A percentile compares a stretch with the other conserved stretches of the same genome.
phyloP scores from a whole-genome alignment of 768 basidiomycete species.

The Lentinula detonsa region DNA sequence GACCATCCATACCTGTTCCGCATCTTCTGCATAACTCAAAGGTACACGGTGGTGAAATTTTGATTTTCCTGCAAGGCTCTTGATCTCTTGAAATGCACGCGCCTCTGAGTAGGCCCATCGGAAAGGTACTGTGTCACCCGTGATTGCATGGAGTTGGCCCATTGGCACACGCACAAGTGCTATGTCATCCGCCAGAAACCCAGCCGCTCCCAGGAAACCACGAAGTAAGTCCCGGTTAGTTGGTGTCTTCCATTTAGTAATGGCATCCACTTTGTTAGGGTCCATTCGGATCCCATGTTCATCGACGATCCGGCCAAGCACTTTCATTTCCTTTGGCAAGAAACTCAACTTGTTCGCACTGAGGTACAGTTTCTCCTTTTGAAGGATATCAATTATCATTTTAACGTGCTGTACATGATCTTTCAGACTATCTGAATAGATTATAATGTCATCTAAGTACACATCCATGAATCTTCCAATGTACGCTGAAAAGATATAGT shows the following conservation, averaged over 20 bases:
- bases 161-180: conserved; percentile 18
- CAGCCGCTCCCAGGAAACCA: conserved; percentile 25
- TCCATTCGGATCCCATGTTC: conserved; percentile 23
- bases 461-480: conserved; percentile 27
- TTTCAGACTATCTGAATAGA: conserved; percentile 24
- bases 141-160: conserved; percentile 13
- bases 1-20: conserved; percentile 9
- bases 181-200: conserved; percentile 21
- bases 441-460: conserved; percentile 31
- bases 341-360: conserved; percentile 22
- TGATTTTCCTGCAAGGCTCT: too few relatives aligned
- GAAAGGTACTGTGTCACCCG: not conserved
- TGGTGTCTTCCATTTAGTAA: conserved; percentile 19
- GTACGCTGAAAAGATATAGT: conserved; percentile 17
- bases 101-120: too few relatives aligned
- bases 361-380: conserved; percentile 22
- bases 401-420: conserved; percentile 21
- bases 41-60: conserved; percentile 6
- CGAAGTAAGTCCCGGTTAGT: conserved; percentile 19
- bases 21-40: conserved; percentile 6
- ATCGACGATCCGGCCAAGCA: conserved; percentile 21
- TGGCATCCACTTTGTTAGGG: conserved; percentile 22
- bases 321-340: conserved; percentile 17
- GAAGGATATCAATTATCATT: conserved; percentile 20
- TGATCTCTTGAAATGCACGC: too few relatives aligned